phyloP scores from a whole-genome alignment of 2,329 filamentous ascomycete species.

The Botrytis medusae region DNA sequence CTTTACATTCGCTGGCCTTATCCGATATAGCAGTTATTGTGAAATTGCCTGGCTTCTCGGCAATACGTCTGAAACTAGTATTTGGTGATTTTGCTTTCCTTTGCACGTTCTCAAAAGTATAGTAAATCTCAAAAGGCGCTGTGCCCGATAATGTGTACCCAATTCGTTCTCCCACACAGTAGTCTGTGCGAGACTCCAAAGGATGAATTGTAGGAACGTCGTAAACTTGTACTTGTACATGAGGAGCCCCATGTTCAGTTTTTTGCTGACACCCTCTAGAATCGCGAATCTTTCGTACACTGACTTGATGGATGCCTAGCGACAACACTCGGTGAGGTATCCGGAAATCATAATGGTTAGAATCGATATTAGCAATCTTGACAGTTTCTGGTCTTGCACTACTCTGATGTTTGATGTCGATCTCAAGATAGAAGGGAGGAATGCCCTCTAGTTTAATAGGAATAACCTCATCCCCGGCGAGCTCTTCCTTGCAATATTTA shows the following conservation, averaged over 20 bases:
- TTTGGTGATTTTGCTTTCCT: conserved; percentile 77
- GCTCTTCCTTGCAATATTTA: conserved; percentile 89
- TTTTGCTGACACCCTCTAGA: conserved; percentile 81
- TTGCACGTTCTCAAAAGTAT: conserved; percentile 77
- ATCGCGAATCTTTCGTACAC: conserved; percentile 87
- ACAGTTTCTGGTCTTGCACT: conserved; percentile 77
- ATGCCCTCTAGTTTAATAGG: conserved; percentile 80
- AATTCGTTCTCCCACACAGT: conserved; percentile 93
- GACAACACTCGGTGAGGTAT: conserved; percentile 84
- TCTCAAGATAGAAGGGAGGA: conserved; percentile 85
- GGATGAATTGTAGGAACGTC: conserved; percentile 90
- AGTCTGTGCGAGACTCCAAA: conserved; percentile 79
- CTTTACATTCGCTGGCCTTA: conserved; percentile 83
- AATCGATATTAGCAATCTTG: conserved; percentile 75
- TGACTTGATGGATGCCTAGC: conserved; percentile 84
- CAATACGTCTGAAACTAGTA: conserved; percentile 88
- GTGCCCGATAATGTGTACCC: conserved; percentile 89
- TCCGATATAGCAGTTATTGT: conserved; percentile 84
- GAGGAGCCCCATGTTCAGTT: conserved; percentile 67
- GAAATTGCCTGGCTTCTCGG: conserved; percentile 87
- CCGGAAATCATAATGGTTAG: conserved; percentile 72
- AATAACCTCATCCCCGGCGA: conserved; percentile 79
- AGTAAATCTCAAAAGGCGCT: conserved; percentile 89
- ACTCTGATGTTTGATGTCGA: conserved; percentile 90
- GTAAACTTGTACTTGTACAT: conserved; percentile 88